These are phyloP conservation scores for Suillus clintonianus DNA, from an alignment of 768 basidiomycete species.

Conservation along the genomic window DNA sequence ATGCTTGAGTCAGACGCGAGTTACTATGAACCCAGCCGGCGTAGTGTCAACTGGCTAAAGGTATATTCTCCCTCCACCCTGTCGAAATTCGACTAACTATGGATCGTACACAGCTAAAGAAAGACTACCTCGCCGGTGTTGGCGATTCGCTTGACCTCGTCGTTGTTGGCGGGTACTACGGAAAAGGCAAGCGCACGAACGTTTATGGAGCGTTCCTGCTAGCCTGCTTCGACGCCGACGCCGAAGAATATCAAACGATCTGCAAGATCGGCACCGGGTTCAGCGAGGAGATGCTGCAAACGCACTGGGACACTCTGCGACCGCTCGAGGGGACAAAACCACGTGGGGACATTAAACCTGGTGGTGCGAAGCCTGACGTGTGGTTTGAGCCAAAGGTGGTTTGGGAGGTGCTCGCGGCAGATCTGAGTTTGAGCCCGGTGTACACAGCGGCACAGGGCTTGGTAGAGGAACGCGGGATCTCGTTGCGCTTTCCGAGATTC, in stretches of 20 bases:
- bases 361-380: constrained; percentile 93
- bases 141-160: constrained; percentile 97
- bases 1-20: constrained; percentile 93
- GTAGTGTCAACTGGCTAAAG: constrained; percentile 98
- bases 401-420: constrained; percentile 98
- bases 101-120: constrained; percentile 73
- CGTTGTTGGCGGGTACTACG: constrained; percentile 97
- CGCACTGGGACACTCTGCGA: constrained; percentile 79
- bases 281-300: constrained; percentile 84
- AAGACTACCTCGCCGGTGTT: constrained; percentile 94
- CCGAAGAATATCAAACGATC: constrained; percentile 94
- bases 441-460: constrained; percentile 93
- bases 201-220: constrained; percentile 98
- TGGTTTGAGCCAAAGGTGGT: constrained; percentile 98
- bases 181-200: constrained; percentile 96
- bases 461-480: constrained; percentile 90
- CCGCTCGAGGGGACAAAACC: constrained; percentile 71
- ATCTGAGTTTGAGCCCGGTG: constrained; percentile 93
- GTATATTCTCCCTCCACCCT: constrained; percentile 39
- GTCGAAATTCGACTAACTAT: neutral
- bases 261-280: constrained; percentile 99
- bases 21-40: constrained; percentile 92
- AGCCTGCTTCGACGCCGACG: constrained; percentile 93
- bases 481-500: constrained; percentile 94
- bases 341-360: constrained; percentile 83